phyloP scores from a whole-genome alignment of 1,139 yeast genomes.

The Hemisphaericaspora xylofermentans region DNA sequence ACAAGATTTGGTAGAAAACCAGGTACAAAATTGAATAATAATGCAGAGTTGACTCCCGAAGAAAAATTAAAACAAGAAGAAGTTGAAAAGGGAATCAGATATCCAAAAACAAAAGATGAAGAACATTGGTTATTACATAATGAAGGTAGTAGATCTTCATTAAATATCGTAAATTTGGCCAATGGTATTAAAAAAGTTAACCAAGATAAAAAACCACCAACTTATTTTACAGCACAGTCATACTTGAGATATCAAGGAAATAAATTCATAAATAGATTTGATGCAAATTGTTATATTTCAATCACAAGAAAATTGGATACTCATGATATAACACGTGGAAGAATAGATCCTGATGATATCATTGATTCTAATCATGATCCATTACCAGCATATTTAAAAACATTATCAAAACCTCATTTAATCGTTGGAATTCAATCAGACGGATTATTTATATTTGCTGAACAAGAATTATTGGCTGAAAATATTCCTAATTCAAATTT shows the following conservation, averaged over 20 bases:
- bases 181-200: constrained; percentile 10
- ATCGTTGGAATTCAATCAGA: constrained; percentile 89
- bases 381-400: constrained; percentile 43
- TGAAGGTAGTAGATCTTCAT: constrained; percentile 35
- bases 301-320: constrained; percentile 92
- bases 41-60: constrained; percentile 17
- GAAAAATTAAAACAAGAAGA: constrained; percentile 12
- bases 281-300: constrained; percentile 93
- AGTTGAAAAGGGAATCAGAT: constrained; percentile 23
- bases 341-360: constrained; percentile 39
- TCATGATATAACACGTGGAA: constrained; percentile 86
- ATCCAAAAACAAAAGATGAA: constrained; percentile 44
- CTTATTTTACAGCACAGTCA: constrained; percentile 92
- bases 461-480: constrained; percentile 80
- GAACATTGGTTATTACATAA: constrained; percentile 47
- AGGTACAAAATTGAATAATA: constrained; percentile 10
- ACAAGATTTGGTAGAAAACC: constrained; percentile 80
- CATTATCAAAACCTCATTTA: constrained; percentile 70
- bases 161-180: constrained; percentile 13
- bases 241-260: constrained; percentile 91
- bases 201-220: constrained; percentile 57
- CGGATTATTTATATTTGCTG: constrained; percentile 88
- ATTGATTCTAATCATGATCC: constrained; percentile 33
- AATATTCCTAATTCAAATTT: constrained; percentile 69
- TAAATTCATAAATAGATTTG: constrained; percentile 85